phyloP scores from a whole-genome alignment of 2,329 filamentous ascomycete species.

The Purpureocillium takamizusanense region DNA sequence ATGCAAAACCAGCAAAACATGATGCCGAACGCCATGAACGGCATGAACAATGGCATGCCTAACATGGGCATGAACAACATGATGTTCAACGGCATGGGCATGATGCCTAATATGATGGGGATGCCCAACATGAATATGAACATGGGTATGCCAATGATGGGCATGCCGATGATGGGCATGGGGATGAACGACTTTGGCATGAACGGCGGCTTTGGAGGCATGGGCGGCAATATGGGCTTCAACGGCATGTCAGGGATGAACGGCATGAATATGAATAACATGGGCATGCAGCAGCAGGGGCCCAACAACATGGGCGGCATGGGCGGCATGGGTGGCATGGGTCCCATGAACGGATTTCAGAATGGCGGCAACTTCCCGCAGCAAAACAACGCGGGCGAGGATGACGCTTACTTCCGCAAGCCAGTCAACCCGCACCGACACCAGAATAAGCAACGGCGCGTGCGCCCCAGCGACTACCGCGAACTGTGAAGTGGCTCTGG shows the following conservation, averaged over 20 bases:
- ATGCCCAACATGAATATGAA: slow-evolving; percentile 19
- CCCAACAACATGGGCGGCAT: slow-evolving; percentile 10
- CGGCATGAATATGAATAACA: slow-evolving; percentile 13
- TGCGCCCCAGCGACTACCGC: slow-evolving; percentile 83
- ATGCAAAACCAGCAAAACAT: slow-evolving; percentile 48
- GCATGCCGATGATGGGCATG: slow-evolving; percentile 19
- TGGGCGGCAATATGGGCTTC: slow-evolving; percentile 22
- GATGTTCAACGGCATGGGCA: slow-evolving; percentile 26
- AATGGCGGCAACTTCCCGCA: slow-evolving; percentile 32
- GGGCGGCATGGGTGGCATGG: slow-evolving; percentile 15
- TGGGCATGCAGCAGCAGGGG: slow-evolving; percentile 15
- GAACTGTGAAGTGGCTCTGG: no score
- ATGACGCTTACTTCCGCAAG: slow-evolving; percentile 90
- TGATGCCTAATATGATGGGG: slow-evolving; percentile 30
- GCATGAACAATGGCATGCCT: slow-evolving; percentile 30
- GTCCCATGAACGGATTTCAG: slow-evolving; percentile 22
- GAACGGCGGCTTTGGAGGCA: slow-evolving; percentile 12
- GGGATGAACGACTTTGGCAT: slow-evolving; percentile 13
- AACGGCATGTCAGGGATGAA: slow-evolving; percentile 19
- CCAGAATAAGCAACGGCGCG: slow-evolving; percentile 68
- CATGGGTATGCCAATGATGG: slow-evolving; percentile 13
- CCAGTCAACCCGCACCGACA: slow-evolving; percentile 91
- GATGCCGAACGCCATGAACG: slow-evolving; percentile 32
- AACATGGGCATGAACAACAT: slow-evolving; percentile 28
- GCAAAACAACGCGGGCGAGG: slow-evolving; percentile 53